phyloP scores from a whole-genome alignment of 352 stramenopile genomes.

The Phytopythium aichiense region DNA sequence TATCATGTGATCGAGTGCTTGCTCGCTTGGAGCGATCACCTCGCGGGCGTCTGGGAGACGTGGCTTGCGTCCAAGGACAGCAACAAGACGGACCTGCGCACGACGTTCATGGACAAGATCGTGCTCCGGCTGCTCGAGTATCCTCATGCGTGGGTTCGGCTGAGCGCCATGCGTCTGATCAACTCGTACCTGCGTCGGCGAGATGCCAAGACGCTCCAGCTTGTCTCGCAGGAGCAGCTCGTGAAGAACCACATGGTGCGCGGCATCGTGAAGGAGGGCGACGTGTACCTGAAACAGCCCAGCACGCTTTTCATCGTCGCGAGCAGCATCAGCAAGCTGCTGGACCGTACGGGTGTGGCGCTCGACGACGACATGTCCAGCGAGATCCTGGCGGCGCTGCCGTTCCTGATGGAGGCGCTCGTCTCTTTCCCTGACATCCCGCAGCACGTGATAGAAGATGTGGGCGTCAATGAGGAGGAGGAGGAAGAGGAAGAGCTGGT shows the following conservation, averaged over 20 bases:
- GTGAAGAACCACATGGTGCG: slow-evolving; percentile 28
- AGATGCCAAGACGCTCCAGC: slow-evolving; percentile 36
- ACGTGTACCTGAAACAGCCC: slow-evolving; percentile 46
- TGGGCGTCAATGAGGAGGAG: slow-evolving; percentile 14
- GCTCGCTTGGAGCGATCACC: slow-evolving; percentile 58
- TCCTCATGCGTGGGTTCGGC: slow-evolving; percentile 72
- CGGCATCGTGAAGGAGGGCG: slow-evolving; percentile 15
- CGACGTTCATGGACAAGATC: slow-evolving; percentile 42
- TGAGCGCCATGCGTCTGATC: slow-evolving; percentile 49
- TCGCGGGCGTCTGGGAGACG: slow-evolving; percentile 53
- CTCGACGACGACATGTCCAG: slow-evolving; percentile 46
- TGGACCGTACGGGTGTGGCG: slow-evolving; percentile 39
- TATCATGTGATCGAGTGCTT: slow-evolving; percentile 64
- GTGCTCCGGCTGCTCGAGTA: slow-evolving; percentile 62
- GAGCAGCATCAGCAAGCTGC: slow-evolving; percentile 56
- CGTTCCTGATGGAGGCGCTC: slow-evolving; percentile 62
- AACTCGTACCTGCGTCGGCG: slow-evolving; percentile 66
- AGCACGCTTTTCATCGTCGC: slow-evolving; percentile 60
- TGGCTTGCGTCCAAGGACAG: slow-evolving; percentile 36
- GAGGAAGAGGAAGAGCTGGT: slow-evolving; percentile 15
- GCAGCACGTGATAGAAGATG: slow-evolving; percentile 46
- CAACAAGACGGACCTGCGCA: slow-evolving; percentile 5
- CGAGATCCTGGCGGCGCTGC: slow-evolving; percentile 55
- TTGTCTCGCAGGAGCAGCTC: slow-evolving; percentile 13
- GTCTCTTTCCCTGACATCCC: slow-evolving; percentile 45